Percentiles rank a stretch among this genome's conserved stretches.
phyloP scores from a whole-genome alignment of 352 stramenopile genomes.

The Globisporangium spiculum region DNA sequence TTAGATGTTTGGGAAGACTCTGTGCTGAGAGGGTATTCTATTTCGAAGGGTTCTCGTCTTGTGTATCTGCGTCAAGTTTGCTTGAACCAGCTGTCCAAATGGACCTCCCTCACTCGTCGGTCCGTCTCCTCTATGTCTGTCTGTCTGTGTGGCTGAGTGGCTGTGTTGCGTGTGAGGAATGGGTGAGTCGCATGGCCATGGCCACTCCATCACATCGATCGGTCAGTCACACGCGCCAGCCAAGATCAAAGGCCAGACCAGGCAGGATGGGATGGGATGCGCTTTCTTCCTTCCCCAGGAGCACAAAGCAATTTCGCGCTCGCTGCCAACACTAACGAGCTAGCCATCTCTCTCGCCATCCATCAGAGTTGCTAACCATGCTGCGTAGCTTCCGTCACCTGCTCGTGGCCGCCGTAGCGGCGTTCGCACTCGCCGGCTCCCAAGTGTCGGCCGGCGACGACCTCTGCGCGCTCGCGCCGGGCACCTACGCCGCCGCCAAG shows the following conservation, averaged over 20 bases:
- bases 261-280: not conserved
- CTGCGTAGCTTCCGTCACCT: slow-evolving; percentile 8
- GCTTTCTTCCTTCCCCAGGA: not conserved
- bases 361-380: not conserved
- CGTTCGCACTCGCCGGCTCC: not conserved
- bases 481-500: slow-evolving; percentile 46
- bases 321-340: not conserved
- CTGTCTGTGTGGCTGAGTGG: not conserved
- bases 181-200: slow-evolving; percentile 1
- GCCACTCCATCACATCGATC: not conserved
- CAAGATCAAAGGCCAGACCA: not conserved
- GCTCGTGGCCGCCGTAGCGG: slow-evolving; percentile 5
- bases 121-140: not conserved
- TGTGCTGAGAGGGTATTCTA: not conserved
- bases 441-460: slow-evolving; percentile 26
- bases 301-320: slow-evolving; percentile 5
- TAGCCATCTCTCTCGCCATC: not conserved
- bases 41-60: not conserved
- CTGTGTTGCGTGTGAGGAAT: not conserved
- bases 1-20: not conserved
- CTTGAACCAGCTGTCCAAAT: not conserved
- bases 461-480: slow-evolving; percentile 48
- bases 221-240: not conserved
- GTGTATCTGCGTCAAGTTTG: not conserved
- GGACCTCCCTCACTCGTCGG: not conserved